These are phyloP conservation scores for Globisporangium paroecandrum DNA, from an alignment of 352 stramenopile species.

Conservation along the genomic window DNA sequence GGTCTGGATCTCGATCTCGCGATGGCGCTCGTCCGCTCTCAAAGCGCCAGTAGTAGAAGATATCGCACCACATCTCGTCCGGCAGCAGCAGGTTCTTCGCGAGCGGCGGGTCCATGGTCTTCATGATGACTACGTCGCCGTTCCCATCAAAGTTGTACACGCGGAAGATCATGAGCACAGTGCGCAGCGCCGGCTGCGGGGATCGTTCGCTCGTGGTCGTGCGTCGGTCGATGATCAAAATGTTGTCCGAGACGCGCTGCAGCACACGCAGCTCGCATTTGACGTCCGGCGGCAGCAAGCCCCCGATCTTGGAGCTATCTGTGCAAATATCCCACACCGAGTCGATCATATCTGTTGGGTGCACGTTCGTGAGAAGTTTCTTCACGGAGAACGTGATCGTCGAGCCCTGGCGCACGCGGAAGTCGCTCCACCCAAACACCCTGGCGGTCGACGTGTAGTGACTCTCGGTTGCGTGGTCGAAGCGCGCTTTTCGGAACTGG, in stretches of 20 bases:
- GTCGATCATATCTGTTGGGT: slow-evolving; percentile 22
- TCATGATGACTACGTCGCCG: slow-evolving; percentile 44
- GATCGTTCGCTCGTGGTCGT: slow-evolving; percentile 20
- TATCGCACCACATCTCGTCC: slow-evolving; percentile 55
- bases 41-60: slow-evolving; percentile 68
- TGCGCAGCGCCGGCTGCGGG: slow-evolving; percentile 31
- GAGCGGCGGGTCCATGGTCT: slow-evolving; percentile 52
- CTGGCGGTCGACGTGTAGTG: slow-evolving; percentile 25
- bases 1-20: background rate
- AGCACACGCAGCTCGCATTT: slow-evolving; percentile 37
- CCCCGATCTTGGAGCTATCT: slow-evolving; percentile 26
- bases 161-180: slow-evolving; percentile 45
- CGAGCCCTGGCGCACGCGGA: slow-evolving; percentile 29
- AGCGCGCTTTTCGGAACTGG: slow-evolving; percentile 30
- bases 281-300: slow-evolving; percentile 35
- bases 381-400: slow-evolving; percentile 52
- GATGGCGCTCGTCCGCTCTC: slow-evolving; percentile 12
- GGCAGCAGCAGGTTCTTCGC: slow-evolving; percentile 37
- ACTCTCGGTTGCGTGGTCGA: slow-evolving; percentile 30
- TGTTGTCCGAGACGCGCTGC: slow-evolving; percentile 41
- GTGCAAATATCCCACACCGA: slow-evolving; percentile 42
- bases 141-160: slow-evolving; percentile 21
- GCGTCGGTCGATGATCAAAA: slow-evolving; percentile 47
- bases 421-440: slow-evolving; percentile 55
- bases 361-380: slow-evolving; percentile 34